Evolutionary conservation across 495 filamentous ascomycete species (phyloP), one percentile per base, ranked within the genome.

Genomic region (Daldinia grandis): DNA sequence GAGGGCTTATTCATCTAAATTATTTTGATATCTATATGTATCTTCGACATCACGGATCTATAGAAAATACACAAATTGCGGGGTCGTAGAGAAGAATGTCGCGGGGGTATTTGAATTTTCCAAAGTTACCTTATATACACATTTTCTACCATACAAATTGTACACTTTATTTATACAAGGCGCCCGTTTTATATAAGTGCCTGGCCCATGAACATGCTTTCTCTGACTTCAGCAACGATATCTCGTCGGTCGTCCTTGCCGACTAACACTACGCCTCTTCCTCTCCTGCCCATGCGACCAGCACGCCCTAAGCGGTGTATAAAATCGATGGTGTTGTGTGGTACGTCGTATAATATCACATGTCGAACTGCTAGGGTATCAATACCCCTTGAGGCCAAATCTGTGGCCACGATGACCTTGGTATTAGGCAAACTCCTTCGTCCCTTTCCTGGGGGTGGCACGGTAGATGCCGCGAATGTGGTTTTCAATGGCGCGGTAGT

Each of bases 291-390:
- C 95, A 98, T 98, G 31, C 95, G 86, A 17, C 95, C 95, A 0
- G 94, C 92, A 70, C 95, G 84, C 55, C 95, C 95, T 21, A 98
- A 84, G 19, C 96, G 90, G 77, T 98, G 95, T 74, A 98, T 97
- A 74, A 99, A 98, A 81, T 99, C 95, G 64, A 98, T 93, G 0
- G 93, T 95, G 2, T 91, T 95, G 74, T 98, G 95, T 8, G 95
- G 95, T 25, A 98, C 95, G 78, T 98, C 94, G 77, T 96, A 98
- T 28, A 99, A 80, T 50, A 99, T 87, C 12, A 98, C 94, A 65
- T 95, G 93, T 64, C 92, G 85, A 7, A 98, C 94, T 5, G 92
- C 91, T n/a, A 97, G 78, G 0, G 95, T 99, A 75, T 99, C 95
- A 69, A 99, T 95, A 58, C 95, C 95, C 68, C 95, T 84, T 17